Base-by-base conservation (phyloP, 2,329 filamentous ascomycete genomes). In the Fusarium pseudograminearum region DNA sequence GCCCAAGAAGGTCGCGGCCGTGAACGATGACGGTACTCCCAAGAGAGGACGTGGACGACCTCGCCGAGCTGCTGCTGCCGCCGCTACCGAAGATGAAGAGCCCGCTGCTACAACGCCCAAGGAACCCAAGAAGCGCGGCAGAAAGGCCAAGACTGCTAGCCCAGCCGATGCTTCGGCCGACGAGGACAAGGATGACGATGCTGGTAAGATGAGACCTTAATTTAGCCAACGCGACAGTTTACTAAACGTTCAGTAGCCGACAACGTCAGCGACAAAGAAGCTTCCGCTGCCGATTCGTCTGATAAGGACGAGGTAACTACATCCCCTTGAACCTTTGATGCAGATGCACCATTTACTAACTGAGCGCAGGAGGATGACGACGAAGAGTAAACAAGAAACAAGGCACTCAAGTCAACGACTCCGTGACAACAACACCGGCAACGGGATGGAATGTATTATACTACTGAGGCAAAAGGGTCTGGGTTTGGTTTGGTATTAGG, bases 301-400 rank as follows among this genome's bases (percentile, higher is more conserved):
- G 57, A 46, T 34, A 72, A 70, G 56, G 74, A 73, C 46, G 74
- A 77, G 76, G 77, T 78, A 62, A 65, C 72, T 75, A 61, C 58
- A 57, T 53, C 65, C 57, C 58, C 67, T 14, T 76, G 64, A 69
- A 52, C 71, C 57, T 65, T 71, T 14, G 68, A 60, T 52, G 45
- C 69, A 38, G 69, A 66, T 65, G 71, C 57, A 44, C 67, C 71
- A 40, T 74, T 76, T 77, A 36, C 76, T 78, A 67, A 78, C 75
- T 42, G 74, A 71, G 67, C 67, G 61, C 64, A 69, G 34, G 74
- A 70, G 41, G 61, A 71, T 24, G 65, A 74, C 26, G 60, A 67
- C 20, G 69, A 76, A 24, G 45, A 46, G 38, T 73, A 56, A 65
- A 8, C 71, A 67, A 56, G 40, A 15, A 24, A 34, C 12, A 40